Conservation (phyloP, 1,284 basidiomycete genomes). For the Meripilus lineatus region DNA sequence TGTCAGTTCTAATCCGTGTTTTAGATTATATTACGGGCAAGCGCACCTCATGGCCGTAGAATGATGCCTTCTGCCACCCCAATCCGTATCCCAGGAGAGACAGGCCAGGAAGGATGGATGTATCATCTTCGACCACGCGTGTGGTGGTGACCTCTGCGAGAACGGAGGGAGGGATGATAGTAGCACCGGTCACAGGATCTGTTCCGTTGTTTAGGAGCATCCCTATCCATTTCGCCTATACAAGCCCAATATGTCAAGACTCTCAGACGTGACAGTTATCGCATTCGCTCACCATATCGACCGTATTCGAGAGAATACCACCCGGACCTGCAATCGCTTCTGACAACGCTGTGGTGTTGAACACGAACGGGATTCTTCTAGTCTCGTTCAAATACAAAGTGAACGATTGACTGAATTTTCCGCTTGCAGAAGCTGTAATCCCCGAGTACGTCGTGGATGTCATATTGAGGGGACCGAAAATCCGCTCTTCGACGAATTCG, state of each 20-base stretch:
- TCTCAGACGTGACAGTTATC: neutral
- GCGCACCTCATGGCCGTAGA: conserved; percentile 21
- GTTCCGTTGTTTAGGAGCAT: conserved; percentile 23
- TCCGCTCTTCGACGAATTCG: conserved; percentile 23
- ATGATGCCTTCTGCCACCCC: conserved; percentile 22
- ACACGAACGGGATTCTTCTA: conserved; percentile 25
- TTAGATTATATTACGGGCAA: too few relatives aligned
- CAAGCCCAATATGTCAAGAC: neutral
- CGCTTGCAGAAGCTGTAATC: conserved; percentile 25
- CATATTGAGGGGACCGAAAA: conserved; percentile 31
- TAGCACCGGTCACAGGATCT: conserved; percentile 19
- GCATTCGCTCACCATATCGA: conserved; percentile 22
- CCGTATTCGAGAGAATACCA: conserved; percentile 28
- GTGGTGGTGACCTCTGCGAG: conserved; percentile 24
- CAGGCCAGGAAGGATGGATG: conserved; percentile 2
- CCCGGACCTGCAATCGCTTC: conserved; percentile 26
- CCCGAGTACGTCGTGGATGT: conserved; percentile 31
- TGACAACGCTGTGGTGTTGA: conserved; percentile 9
- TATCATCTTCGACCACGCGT: conserved; percentile 11
- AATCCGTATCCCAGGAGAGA: conserved; percentile 25
- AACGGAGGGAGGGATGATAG: conserved; percentile 21
- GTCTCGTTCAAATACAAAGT: conserved; percentile 5
- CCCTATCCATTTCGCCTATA: conserved; percentile 26
- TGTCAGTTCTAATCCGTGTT: neutral
- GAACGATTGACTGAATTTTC: conserved; percentile 32